Evolutionary conservation across 2,329 filamentous ascomycete species (phyloP).

Genomic region (Colletotrichum kahawae): DNA sequence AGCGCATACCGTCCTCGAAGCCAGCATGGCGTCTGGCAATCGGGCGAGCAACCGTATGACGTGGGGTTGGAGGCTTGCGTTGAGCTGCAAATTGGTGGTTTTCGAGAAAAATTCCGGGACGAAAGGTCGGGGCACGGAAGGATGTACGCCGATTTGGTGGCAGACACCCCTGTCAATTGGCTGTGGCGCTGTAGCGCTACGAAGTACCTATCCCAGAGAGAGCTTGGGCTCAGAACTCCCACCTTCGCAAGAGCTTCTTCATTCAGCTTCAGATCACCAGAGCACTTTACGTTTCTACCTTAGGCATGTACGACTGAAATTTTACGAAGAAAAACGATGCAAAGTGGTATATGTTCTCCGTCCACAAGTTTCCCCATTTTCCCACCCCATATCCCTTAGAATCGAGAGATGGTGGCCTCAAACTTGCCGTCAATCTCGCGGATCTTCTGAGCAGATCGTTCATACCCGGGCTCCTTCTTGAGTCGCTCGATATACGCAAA

Average conservation of each 20-base stretch:
- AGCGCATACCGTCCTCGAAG: slow-evolving; percentile 38
- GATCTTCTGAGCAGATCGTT: slow-evolving; percentile 53
- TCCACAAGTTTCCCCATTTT: background rate
- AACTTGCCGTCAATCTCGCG: slow-evolving; percentile 51
- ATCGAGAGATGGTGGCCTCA: slow-evolving; percentile 12
- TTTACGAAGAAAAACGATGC: background rate
- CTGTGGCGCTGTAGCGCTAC: background rate
- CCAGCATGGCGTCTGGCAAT: slow-evolving; percentile 32
- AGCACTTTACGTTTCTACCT: background rate
- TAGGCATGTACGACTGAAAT: background rate
- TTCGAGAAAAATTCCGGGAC: background rate
- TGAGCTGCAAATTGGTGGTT: background rate
- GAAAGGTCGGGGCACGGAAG: background rate
- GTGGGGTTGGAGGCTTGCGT: background rate
- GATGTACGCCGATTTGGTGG: slow-evolving; percentile 5
- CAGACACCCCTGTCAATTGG: background rate
- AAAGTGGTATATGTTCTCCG: background rate
- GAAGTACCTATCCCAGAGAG: background rate
- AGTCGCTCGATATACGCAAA: slow-evolving; percentile 52
- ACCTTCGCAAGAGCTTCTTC: background rate
- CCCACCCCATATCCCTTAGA: background rate
- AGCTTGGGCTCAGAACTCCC: background rate
- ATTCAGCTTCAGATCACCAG: background rate
- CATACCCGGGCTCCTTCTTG: slow-evolving; percentile 52
- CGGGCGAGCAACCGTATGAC: background rate